Base-by-base conservation (phyloP, 805 yeast species). In the Saturnispora saitoi region DNA sequence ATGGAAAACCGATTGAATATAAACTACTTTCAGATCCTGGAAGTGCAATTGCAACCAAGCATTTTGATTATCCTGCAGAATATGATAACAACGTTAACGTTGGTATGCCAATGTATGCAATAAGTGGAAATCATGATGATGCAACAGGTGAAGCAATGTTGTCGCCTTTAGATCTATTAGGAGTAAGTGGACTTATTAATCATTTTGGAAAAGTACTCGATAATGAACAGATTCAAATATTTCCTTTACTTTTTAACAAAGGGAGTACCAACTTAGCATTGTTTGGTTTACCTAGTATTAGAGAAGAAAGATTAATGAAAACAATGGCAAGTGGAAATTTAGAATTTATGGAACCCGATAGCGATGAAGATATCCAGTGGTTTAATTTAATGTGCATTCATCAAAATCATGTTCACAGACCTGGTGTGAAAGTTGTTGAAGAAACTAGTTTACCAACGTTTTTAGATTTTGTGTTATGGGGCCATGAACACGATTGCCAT, bases 121-220 rank as follows among this genome's bases (percentile, higher is more conserved):
- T 93, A 4, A 80, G 91, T 42, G 99, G 99, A 2, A 93, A 93
- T 59, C 99, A 93, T 63, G 99, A 93, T 65, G 98, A 93, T 65
- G 87, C 96, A 3, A 86, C 95, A 0, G 98, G 98, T 1, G 86
- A 80, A 47, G 82, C 83, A 20, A 67, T 86, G 47, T 68, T 93
- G 12, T 81, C 90, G 48, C 95, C 99, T 0, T 70, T 93, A 71
- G 99, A 93, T 64, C 67, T 93, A 3, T 67, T 93, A 11, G 77
- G 86, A 17, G 86, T 85, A 6, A 69, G 87, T 2, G 98, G 98
- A 0, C 67, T 90, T 48, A 67, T 93, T 28, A 93, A 93, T 63
- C 95, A 89, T 67, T 89, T 88, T 64, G 99, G 99, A 1, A 76
- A 84, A 55, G 83, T 87, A 1, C 69, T 74, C 19, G 83, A 87